These are phyloP conservation scores for Aspergillus proliferans DNA, from an alignment of 2,329 filamentous ascomycete species.

Conservation along the genomic window DNA sequence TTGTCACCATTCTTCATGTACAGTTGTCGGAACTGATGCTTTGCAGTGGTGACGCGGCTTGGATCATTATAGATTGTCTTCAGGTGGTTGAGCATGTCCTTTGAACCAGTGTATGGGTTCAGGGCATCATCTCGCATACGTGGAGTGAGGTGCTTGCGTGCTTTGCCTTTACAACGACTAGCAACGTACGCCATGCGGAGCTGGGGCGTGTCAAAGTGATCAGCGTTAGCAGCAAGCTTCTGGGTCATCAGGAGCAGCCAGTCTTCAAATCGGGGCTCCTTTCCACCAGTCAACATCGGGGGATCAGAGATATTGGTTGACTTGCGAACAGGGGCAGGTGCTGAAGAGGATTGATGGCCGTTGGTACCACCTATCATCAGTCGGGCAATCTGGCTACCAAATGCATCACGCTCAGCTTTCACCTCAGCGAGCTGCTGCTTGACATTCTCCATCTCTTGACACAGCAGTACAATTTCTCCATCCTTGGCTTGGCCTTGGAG, in stretches of 20 bases:
- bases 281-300: conserved; percentile 30
- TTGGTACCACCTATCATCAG: neutral
- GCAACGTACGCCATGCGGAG: neutral
- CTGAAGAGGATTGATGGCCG: neutral
- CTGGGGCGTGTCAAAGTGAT: neutral
- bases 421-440: too few relatives aligned
- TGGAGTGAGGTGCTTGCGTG: neutral
- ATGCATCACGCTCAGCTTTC: neutral
- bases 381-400: neutral
- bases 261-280: conserved; percentile 25
- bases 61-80: too few relatives aligned
- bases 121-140: too few relatives aligned
- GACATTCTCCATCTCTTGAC: too few relatives aligned
- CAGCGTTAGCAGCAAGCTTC: neutral
- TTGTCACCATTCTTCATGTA: neutral
- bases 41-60: too few relatives aligned
- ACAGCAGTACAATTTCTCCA: neutral
- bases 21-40: too few relatives aligned
- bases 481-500: neutral
- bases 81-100: too few relatives aligned
- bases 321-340: neutral
- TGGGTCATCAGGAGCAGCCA: neutral
- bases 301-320: neutral
- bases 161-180: neutral
- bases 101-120: too few relatives aligned